Evolutionary conservation across 2,329 filamentous ascomycete genomes (phyloP).

Genomic region (Elsinoe ampelina): DNA sequence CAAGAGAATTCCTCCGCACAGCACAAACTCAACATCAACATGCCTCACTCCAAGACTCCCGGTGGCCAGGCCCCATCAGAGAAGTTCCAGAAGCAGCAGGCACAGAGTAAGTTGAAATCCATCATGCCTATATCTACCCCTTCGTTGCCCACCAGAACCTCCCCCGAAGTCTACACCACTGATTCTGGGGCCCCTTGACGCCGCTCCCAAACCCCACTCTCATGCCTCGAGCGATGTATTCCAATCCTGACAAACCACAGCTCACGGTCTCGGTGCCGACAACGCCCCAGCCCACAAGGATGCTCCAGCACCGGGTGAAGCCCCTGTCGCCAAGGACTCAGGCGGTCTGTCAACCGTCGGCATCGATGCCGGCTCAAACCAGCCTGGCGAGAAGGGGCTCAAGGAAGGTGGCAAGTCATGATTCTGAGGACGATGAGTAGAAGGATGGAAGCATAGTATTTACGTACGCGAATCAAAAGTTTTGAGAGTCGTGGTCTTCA

Average conservation of each 20-base stretch:
- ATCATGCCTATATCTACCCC: neutral
- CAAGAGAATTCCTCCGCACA: neutral
- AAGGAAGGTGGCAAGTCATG: constrained; percentile 16
- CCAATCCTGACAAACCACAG: constrained; percentile 6
- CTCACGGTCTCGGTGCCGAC: constrained; percentile 25
- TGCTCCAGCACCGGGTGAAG: constrained; percentile 22
- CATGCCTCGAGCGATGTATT: no score
- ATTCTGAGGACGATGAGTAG: neutral
- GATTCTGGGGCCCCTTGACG: neutral
- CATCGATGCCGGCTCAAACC: constrained; percentile 23
- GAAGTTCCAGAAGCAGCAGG: constrained; percentile 29
- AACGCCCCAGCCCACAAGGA: constrained; percentile 27
- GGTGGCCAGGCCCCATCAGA: constrained; percentile 25
- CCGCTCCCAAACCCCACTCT: neutral
- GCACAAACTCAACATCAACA: constrained; percentile 13
- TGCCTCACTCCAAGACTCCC: constrained; percentile 22
- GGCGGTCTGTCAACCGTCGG: constrained; percentile 24
- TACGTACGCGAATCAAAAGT: no score
- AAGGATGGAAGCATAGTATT: neutral
- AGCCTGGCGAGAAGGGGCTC: constrained; percentile 29
- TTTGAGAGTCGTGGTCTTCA: no score
- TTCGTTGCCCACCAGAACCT: neutral
- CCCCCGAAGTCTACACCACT: neutral
- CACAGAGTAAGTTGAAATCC: constrained; percentile 21
- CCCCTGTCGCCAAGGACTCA: constrained; percentile 29